Base-by-base conservation (phyloP, 2,329 filamentous ascomycete species). In the Venturiaceae sp. region DNA sequence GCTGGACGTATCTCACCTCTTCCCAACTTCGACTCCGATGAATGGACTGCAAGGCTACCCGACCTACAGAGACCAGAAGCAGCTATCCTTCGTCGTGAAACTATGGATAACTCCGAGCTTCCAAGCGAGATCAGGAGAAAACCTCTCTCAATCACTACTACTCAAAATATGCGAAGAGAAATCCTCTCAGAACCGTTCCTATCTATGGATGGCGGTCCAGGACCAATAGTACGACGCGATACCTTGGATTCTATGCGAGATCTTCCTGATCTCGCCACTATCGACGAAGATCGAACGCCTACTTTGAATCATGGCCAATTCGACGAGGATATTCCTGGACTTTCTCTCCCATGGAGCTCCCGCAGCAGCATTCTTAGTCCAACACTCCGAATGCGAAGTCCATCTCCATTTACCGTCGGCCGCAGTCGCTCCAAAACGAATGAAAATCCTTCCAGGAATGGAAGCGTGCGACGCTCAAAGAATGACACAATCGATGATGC, bases 401-500 rank as follows among this genome's bases (percentile, higher is more conserved):
- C 55, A 13, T 44, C 36, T 23, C 39, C 55, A 5, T 41, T 34
- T 26, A 44, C 26, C 16, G 23, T 56, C 5, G 13, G 28, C 11
- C 53, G 39, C 14, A 32, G 37, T 26, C 58, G 53, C 19, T 55
- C 57, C 28, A 39, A 36, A 14, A 13, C 41, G 5, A 36, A 46
- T 6, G 33, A 30, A 5, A 19, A 30, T 21, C 28, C 26, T 5
- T 23, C 28, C 14, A 39, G 26, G 16, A 53, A 53, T n/a, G 33
- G 32, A 33, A 53, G 44, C 46, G 14, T 58, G 11, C 44, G 57
- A 9, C 57, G 57, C 19, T 54, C 46, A 5, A 53, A 58, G 28
- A 53, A 19, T 41, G 41, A 56, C 11, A 36, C 50, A 14, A 66
- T 77, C 8, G 76, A 78, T 34, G 70, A 72, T 36, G 76, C 74